Base-by-base conservation (phyloP, 2,329 filamentous ascomycete species). In the Alternaria rosae region DNA sequence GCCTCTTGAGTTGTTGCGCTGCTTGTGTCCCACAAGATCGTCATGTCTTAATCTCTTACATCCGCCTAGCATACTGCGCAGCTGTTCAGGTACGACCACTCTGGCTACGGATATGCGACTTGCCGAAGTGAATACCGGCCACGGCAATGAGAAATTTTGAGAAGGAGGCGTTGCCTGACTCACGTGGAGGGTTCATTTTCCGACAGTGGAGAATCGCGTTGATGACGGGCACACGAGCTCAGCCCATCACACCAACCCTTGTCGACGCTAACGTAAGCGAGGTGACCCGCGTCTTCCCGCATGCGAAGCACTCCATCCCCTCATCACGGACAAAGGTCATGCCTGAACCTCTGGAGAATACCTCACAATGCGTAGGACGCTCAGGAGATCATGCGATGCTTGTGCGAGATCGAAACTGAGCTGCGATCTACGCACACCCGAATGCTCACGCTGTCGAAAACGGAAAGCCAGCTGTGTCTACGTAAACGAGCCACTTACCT, bases 361-460 rank as follows among this genome's bases (percentile, higher is more conserved):
- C 21, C 30, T 52, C 60, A 67, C 32, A 60, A 88, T 88, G 85
- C 84, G 82, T 71, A 79, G 77, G 65, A 86, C 85, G n/a, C 85
- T 88, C 58, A 85, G 86, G 44, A 78, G 86, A 66, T 87, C 86
- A 9, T 88, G 86, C 76, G 79, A 80, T 66, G 82, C 85, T 15
- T 88, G 86, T 69, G 85, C 85, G 43, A 86, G 81, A 68, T 80
- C 84, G 5, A 88, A 88, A 68, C 81, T 85, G 64, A 82, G 84
- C 61, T 88, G 86, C 72, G 85, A 88, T 68, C 82, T 88, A 17
- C 79, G 78, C 28, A 85, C 81, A 1, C 86, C 86, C 5, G 80
- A 77, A 53, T 88, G 86, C 74, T 86, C 86, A 5, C 84, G 86
- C 56, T 88, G 86, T 69, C 59, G 80, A 57, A 85, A 85, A 74